A percentile compares a stretch with the other conserved stretches of the same genome.
phyloP scores from a whole-genome alignment of 225 moss, liverwort and hornwort genomes.

The Bryoerythrophyllum caledonicum region DNA sequence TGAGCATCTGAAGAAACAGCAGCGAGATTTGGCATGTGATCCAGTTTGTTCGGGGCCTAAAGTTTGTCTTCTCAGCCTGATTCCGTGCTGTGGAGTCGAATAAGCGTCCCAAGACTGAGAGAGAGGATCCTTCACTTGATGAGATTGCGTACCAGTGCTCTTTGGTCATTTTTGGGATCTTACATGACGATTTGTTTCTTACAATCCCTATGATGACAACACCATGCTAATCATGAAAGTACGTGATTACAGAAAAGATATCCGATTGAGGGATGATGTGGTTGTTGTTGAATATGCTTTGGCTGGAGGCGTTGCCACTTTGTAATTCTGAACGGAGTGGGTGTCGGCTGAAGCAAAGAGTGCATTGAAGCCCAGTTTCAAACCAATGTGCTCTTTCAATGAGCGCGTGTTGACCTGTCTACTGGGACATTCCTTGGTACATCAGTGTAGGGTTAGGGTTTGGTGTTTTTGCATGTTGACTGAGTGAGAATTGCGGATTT shows the following conservation, averaged over 20 bases:
- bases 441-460: accelerated
- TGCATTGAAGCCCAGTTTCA: conserved; percentile 24
- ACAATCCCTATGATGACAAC: conserved; percentile 41
- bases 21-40: conserved; percentile 49
- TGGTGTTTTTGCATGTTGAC: neutral
- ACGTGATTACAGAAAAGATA: conserved; percentile 39
- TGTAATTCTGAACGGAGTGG: conserved; percentile 28
- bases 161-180: conserved; percentile 46
- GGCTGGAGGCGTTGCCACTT: conserved; percentile 53
- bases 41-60: neutral
- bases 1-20: conserved; percentile 46
- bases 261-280: conserved; percentile 41
- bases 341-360: conserved; percentile 45
- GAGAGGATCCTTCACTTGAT: conserved; percentile 38
- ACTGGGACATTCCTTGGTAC: conserved; percentile 25
- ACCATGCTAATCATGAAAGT: conserved; percentile 54
- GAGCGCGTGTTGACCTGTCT: conserved; percentile 51
- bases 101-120: conserved; percentile 21
- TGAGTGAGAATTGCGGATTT: conserved; percentile 14
- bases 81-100: conserved; percentile 34
- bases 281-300: conserved; percentile 16
- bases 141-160: conserved; percentile 19
- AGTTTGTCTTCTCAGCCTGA: conserved; percentile 38
- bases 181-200: neutral
- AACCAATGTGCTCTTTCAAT: conserved; percentile 43